Base-by-base conservation (phyloP, 768 basidiomycete genomes). In the Ramaria sp. region DNA sequence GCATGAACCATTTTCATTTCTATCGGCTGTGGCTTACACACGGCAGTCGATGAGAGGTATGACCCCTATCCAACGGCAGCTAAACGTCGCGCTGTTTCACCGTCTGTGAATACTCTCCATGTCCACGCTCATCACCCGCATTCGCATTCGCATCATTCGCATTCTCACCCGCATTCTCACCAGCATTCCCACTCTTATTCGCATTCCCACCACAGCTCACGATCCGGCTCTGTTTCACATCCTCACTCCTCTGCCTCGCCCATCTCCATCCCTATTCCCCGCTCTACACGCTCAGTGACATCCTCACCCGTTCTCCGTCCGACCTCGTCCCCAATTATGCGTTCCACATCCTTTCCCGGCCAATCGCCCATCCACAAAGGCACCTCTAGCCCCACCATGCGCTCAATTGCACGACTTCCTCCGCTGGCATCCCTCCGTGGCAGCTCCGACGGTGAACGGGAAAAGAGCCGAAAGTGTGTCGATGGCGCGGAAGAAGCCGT, bases 21-120 rank as follows among this genome's bases (percentile, higher is more conserved):
- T 37, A 8, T 37, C 22, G 16, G 18, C 45, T 18, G 24, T n/a
- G 2, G n/a, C 27, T 50, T n/a, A 50, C 22, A 32, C 15, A 50
- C 10, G 48, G 8, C 61, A 88, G 86, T 86, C 59, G 88, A 89
- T 54, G 88, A 90, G 64, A 81, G 88, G 9, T 90, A 85, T 64
- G 88, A 90, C 64, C 88, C 88, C 48, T 90, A 90, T 67, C 82
- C 84, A 30, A 80, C 77, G 42, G 73, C 82, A 16, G 79, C 82
- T 18, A 90, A 90, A 67, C 79, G 88, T 39, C 81, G 88, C 38
- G 88, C 88, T 10, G 87, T 89, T 22, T 90, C 88, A 12, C 88
- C 88, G 6, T 88, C 87, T 4, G 66, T 88, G 56, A 78, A 80
- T 10, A 81, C 38, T 81, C 82, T n/a, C 66, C 68, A 3, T 39